phyloP scores from a whole-genome alignment of 1,284 basidiomycete species.

The Bondarzewia mesenterica region DNA sequence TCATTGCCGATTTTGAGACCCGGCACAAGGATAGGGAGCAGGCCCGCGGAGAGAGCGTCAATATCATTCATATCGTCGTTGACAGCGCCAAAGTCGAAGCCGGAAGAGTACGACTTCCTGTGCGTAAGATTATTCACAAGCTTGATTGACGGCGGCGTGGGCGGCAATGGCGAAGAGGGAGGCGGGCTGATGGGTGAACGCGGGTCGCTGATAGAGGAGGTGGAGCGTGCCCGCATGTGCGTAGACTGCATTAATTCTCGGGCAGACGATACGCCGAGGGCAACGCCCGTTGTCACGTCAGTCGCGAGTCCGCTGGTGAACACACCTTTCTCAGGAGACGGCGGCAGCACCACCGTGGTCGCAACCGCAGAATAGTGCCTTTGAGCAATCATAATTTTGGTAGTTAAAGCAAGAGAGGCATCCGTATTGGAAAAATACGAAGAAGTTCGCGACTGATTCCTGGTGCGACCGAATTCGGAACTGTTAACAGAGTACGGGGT shows the following conservation, averaged over 20 bases:
- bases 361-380: conserved; percentile 61
- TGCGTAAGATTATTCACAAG: conserved; percentile 33
- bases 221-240: conserved; percentile 33
- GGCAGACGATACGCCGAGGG: conserved; percentile 17
- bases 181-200: conserved; percentile 47
- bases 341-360: conserved; percentile 46
- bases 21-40: conserved; percentile 62
- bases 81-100: conserved; percentile 46
- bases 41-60: conserved; percentile 56
- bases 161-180: conserved; percentile 57
- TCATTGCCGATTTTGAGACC: conserved; percentile 49
- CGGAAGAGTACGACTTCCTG: conserved; percentile 52
- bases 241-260: conserved; percentile 24
- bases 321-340: conserved; percentile 33
- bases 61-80: conserved; percentile 53
- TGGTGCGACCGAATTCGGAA: conserved; percentile 36
- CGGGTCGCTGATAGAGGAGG: conserved; percentile 38
- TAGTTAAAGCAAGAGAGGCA: conserved; percentile 41
- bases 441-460: conserved; percentile 40
- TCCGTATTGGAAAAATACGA: conserved; percentile 42
- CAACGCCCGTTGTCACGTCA: background rate
- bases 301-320: conserved; percentile 27
- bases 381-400: conserved; percentile 59
- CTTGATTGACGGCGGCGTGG: conserved; percentile 55
- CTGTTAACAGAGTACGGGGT: conserved; percentile 46